Conservation (phyloP, 306 rosid genomes). For the Sophora flavescens region DNA sequence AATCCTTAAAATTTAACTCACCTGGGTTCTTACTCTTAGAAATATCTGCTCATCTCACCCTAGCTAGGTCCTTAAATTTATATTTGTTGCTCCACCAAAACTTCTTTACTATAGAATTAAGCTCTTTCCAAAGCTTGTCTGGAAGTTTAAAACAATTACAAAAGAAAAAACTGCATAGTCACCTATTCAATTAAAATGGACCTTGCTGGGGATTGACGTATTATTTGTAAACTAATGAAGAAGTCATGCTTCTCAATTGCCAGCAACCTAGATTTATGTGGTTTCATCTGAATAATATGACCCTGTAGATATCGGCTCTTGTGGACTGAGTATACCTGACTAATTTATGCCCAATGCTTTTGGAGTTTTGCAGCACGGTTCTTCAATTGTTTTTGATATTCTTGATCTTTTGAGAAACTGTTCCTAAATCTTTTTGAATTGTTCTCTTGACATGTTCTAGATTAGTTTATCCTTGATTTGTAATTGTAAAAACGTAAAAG, state of each 20-base stretch:
- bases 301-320: conserved; percentile 22
- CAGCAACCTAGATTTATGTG: conserved; percentile 18
- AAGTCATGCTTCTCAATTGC: background rate
- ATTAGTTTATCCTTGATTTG: conserved; percentile 34
- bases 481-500: conserved; percentile 29
- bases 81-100: background rate
- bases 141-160: conserved; percentile 24
- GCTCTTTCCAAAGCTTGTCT: conserved; percentile 22
- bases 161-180: background rate
- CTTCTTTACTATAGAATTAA: conserved; percentile 20
- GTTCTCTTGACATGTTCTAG: conserved; percentile 5
- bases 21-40: conserved; percentile 9
- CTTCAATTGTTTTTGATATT: conserved; percentile 33
- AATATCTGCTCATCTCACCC: conserved; percentile 17
- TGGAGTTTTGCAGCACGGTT: background rate
- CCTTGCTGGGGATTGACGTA: conserved; percentile 1
- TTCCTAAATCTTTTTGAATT: conserved; percentile 12
- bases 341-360: conserved; percentile 8
- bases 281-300: conserved; percentile 26
- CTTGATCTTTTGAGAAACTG: conserved; percentile 15
- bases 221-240: conserved; percentile 26
- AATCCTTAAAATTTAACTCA: conserved; percentile 18
- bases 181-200: conserved; percentile 6
- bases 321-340: conserved; percentile 13
- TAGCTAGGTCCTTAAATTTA: conserved; percentile 6